Conservation (phyloP, 2,329 filamentous ascomycete genomes). For the Xylaria sp. region DNA sequence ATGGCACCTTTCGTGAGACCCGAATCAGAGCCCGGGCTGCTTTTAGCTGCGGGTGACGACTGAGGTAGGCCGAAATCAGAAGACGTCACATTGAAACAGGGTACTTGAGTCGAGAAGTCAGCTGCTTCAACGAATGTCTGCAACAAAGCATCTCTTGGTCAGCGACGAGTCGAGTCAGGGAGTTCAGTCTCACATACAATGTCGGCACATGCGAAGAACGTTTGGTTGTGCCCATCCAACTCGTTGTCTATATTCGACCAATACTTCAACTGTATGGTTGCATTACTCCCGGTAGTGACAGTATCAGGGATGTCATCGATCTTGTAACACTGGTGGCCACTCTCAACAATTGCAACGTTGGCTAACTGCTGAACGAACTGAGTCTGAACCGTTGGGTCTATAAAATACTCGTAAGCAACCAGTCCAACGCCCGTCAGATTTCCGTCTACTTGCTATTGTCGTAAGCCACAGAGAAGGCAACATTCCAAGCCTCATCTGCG, state of each 20-base stretch:
- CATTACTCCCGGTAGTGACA: constrained; percentile 41
- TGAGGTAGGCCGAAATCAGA: constrained; percentile 38
- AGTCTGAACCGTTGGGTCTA: constrained; percentile 41
- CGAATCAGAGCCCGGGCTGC: constrained; percentile 21
- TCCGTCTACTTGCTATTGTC: constrained; percentile 46
- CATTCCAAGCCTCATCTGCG: constrained; percentile 57
- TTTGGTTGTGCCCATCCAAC: constrained; percentile 42
- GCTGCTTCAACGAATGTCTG: constrained; percentile 43
- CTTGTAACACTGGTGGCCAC: constrained; percentile 48
- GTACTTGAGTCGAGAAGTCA: constrained; percentile 39
- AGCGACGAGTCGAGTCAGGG: background rate
- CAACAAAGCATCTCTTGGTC: background rate
- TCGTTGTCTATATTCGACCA: constrained; percentile 42
- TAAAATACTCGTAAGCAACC: background rate
- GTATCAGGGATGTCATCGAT: constrained; percentile 36
- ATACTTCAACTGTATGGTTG: constrained; percentile 47
- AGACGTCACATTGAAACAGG: constrained; percentile 48
- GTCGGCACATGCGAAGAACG: constrained; percentile 48
- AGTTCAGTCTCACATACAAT: constrained; percentile 38
- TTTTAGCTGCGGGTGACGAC: constrained; percentile 24
- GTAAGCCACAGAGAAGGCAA: constrained; percentile 56
- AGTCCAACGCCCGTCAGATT: background rate
- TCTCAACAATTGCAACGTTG: constrained; percentile 39
- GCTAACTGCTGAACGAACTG: constrained; percentile 43
- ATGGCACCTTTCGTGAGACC: constrained; percentile 44